Percentiles rank a stretch among this genome's conserved stretches.
These are phyloP conservation scores for Hansenula sp. DNA, from an alignment of 1,139 yeast genomes.

Conservation along the genomic window DNA sequence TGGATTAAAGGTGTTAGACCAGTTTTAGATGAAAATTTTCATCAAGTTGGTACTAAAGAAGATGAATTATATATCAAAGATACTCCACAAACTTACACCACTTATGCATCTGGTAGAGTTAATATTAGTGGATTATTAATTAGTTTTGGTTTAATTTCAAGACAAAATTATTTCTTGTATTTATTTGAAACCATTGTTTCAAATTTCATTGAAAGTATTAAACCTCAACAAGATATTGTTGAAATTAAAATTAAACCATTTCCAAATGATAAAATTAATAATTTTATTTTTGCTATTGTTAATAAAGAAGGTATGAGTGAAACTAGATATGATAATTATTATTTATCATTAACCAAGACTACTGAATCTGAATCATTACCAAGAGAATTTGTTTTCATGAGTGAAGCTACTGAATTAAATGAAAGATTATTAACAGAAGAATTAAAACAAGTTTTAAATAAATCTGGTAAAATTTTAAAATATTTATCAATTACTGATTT, in stretches of 20 bases:
- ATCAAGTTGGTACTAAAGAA: constrained; percentile 66
- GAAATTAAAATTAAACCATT: constrained; percentile 61
- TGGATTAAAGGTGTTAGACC: constrained; percentile 45
- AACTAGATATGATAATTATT: constrained; percentile 73
- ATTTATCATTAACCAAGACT: constrained; percentile 79
- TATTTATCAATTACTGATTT: constrained; percentile 82
- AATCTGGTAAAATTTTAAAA: constrained; percentile 52
- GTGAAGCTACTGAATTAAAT: constrained; percentile 80
- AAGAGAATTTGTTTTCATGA: constrained; percentile 76
- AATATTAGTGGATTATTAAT: constrained; percentile 63
- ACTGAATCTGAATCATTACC: constrained; percentile 67
- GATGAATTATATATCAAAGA: constrained; percentile 56
- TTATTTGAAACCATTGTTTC: constrained; percentile 51
- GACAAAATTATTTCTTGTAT: constrained; percentile 76
- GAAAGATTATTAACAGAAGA: constrained; percentile 54
- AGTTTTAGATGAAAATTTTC: constrained; percentile 62
- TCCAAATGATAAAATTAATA: constrained; percentile 47
- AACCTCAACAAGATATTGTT: constrained; percentile 55
- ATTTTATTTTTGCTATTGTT: constrained; percentile 79
- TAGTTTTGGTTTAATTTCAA: constrained; percentile 63
- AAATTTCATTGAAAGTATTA: constrained; percentile 30
- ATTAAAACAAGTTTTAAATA: constrained; percentile 43
- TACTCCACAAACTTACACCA: constrained; percentile 62
- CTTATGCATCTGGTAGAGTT: constrained; percentile 87
- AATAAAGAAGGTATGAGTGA: constrained; percentile 81